phyloP scores from a whole-genome alignment of 2,329 filamentous ascomycete genomes.

The Apiospora hydei region DNA sequence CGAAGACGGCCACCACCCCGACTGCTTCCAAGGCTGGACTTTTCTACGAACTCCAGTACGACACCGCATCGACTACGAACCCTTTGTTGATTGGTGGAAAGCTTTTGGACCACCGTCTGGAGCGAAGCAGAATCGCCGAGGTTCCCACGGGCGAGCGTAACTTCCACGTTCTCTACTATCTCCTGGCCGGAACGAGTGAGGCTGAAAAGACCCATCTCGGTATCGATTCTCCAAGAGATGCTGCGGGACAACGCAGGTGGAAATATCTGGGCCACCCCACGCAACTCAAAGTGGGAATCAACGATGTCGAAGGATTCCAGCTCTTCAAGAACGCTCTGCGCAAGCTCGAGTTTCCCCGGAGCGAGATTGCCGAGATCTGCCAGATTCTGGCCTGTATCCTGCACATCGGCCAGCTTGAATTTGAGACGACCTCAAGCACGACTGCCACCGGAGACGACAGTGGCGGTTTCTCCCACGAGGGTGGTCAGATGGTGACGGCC shows the following conservation, averaged over 20 bases:
- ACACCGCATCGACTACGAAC: constrained; percentile 83
- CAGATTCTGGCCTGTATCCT: constrained; percentile 92
- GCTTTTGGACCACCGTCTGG: constrained; percentile 89
- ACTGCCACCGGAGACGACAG: constrained; percentile 86
- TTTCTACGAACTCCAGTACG: constrained; percentile 96
- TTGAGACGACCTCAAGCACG: constrained; percentile 82
- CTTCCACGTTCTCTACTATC: constrained; percentile 95
- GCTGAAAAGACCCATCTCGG: constrained; percentile 89
- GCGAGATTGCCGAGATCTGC: constrained; percentile 96
- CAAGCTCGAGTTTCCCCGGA: constrained; percentile 91
- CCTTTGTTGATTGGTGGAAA: constrained; percentile 94
- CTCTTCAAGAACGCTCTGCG: constrained; percentile 96
- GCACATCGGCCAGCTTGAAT: constrained; percentile 98
- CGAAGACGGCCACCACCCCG: constrained; percentile 93
- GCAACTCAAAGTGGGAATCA: constrained; percentile 95
- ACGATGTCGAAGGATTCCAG: constrained; percentile 93
- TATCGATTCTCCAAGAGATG: constrained; percentile 54
- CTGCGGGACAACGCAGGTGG: constrained; percentile 78
- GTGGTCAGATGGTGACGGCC: constrained; percentile 81
- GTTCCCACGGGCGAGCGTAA: constrained; percentile 96
- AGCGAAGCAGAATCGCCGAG: constrained; percentile 87
- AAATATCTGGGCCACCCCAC: constrained; percentile 95
- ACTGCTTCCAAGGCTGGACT: constrained; percentile 95
- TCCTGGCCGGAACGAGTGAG: constrained; percentile 87
- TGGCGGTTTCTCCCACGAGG: constrained; percentile 95